A percentile compares a stretch with the other conserved stretches of the same genome.
These are phyloP conservation scores for Collybia mongolica DNA, from an alignment of 768 basidiomycete genomes.

Conservation along the genomic window DNA sequence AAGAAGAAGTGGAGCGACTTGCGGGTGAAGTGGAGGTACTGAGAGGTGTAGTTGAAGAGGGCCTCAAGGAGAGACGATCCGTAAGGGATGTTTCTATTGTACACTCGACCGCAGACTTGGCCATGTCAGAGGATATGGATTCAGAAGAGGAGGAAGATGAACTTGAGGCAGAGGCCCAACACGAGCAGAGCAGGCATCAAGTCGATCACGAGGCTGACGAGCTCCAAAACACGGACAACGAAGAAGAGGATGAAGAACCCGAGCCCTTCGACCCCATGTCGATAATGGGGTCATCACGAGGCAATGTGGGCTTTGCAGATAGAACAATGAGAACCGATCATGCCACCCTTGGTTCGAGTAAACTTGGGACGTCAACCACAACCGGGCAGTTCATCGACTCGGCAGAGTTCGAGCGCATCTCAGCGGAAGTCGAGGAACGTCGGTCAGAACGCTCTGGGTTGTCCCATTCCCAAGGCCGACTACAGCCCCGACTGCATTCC, in stretches of 20 bases:
- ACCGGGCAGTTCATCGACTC: slow-evolving; percentile 46
- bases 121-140: slow-evolving; percentile 32
- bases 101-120: slow-evolving; percentile 28
- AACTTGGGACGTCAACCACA: slow-evolving; percentile 18
- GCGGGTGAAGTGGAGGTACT: slow-evolving; percentile 85
- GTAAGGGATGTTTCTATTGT: slow-evolving; percentile 41
- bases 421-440: slow-evolving; percentile 49
- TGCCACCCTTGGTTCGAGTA: slow-evolving; percentile 48
- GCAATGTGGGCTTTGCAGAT: slow-evolving; percentile 27
- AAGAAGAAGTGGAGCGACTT: slow-evolving; percentile 76
- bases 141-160: slow-evolving; percentile 14
- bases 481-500: not conserved
- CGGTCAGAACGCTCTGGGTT: slow-evolving; percentile 6
- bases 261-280: slow-evolving; percentile 35
- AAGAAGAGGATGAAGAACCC: slow-evolving; percentile 26
- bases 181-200: slow-evolving; percentile 11
- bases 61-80: slow-evolving; percentile 68
- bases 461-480: not conserved
- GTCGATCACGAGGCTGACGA: slow-evolving; percentile 15
- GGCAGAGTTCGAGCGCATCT: slow-evolving; percentile 62
- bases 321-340: slow-evolving; percentile 52
- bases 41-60: slow-evolving; percentile 85
- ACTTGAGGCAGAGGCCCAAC: not conserved
- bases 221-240: slow-evolving; percentile 22
- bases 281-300: slow-evolving; percentile 28